A percentile compares a stretch with the other conserved stretches of the same genome.
These are phyloP conservation scores for Trichoderma breve DNA, from an alignment of 2,329 filamentous ascomycete species.

Conservation along the genomic window DNA sequence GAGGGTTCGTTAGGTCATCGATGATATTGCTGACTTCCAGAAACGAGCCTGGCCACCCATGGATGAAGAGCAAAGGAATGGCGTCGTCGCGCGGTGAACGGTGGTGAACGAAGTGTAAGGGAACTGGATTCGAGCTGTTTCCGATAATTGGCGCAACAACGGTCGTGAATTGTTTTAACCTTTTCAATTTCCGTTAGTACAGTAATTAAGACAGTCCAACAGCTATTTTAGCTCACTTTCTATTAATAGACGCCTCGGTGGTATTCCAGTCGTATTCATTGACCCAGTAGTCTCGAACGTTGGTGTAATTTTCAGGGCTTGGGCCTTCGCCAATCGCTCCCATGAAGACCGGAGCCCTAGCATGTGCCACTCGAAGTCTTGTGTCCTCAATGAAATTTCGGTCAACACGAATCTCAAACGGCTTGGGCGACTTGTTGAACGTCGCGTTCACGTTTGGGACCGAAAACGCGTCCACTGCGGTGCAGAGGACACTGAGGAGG, in stretches of 20 bases:
- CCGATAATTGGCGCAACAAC: neutral
- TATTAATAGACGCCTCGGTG: neutral
- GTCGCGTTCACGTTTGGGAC: neutral
- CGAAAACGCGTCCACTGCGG: neutral
- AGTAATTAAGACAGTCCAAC: neutral
- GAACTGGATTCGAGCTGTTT: neutral
- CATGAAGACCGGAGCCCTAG: neutral
- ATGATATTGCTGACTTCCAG: neutral
- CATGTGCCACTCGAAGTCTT: neutral
- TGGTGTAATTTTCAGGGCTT: neutral
- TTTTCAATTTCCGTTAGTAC: neutral
- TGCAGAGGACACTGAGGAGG: neutral
- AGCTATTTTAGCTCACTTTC: neutral
- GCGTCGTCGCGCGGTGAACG: neutral
- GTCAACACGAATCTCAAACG: neutral
- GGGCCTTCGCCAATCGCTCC: neutral
- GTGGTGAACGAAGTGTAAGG: conserved; percentile 1
- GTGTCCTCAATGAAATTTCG: neutral
- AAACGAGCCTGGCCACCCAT: conserved; percentile 1
- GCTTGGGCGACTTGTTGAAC: neutral
- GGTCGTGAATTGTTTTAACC: neutral
- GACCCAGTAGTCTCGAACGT: neutral
- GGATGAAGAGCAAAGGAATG: neutral
- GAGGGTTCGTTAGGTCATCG: neutral
- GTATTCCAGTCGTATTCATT: neutral